Evolutionary conservation across 306 rosid genomes (phyloP), one percentile per base, ranked within the genome.

Genomic region (Begonia fuchsioides): DNA sequence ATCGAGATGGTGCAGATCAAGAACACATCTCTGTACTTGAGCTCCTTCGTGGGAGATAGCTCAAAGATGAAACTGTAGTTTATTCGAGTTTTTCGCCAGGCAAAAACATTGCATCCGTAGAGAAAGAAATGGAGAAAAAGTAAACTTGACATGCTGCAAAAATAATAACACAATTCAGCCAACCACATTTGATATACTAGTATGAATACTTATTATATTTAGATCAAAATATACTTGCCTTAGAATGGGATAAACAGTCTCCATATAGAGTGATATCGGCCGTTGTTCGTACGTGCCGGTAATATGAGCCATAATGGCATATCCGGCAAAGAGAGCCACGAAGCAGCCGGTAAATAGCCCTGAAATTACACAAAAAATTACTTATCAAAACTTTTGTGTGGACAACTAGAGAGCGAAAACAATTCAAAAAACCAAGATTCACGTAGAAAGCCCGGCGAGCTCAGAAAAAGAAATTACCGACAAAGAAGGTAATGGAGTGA

Each of bases 101-200:
- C 93, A 14, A 77, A 68, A 49, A 81, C 79, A 77, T 90, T 85
- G 75, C 94, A 90, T n/a, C 95, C 98, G 18, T 81, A 85, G 10
- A 85, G 86, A 60, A 90, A 82, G 69, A 90, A 69, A 66, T 90
- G 98, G n/a, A 90, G 88, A 63, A 90, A 90, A 74, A 90, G 12
- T 13, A 90, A 84, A 80, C 95, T 77, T 74, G 85, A 90, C 94
- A 90, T 74, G 69, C 98, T 90, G 98, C 80, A 73, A 50, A n/a
- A 53, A 56, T 32, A 43, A 35, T 39, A 26, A 26, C 35, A 26
- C 35, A 26, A 26, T 4, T 26, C 35, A 26, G 35, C 35, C 35
- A 26, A 26, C 35, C 35, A 5, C 35, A 26, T 26, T 26, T 26
- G 8, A 26, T 26, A 26, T 26, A 26, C 35, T 26, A n/a, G n/a